phyloP scores from a whole-genome alignment of 352 stramenopile genomes.

The Pythium guiyangense region DNA sequence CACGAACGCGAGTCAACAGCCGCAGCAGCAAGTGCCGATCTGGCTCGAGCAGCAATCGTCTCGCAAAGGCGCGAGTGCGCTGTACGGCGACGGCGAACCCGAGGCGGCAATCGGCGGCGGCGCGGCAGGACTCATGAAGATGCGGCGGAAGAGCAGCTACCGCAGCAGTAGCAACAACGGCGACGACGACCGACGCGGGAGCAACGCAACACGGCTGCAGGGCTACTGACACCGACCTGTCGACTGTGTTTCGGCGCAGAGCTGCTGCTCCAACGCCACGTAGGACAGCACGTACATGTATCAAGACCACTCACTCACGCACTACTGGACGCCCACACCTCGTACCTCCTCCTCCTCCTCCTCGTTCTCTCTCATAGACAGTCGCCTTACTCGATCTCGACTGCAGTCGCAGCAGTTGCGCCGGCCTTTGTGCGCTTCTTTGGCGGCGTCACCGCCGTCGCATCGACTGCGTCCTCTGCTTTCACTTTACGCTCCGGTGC shows the following conservation, averaged over 20 bases:
- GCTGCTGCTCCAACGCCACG: too few relatives aligned
- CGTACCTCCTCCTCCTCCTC: too few relatives aligned
- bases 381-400: slow-evolving; percentile 16
- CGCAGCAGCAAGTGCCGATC: slow-evolving; percentile 41
- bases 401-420: slow-evolving; percentile 4
- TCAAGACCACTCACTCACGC: too few relatives aligned
- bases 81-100: slow-evolving; percentile 28
- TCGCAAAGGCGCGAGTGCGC: slow-evolving; percentile 15
- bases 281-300: too few relatives aligned
- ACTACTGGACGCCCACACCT: too few relatives aligned
- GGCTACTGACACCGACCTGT: slow-evolving; percentile 2
- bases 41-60: slow-evolving; percentile 40
- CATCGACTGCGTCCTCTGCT: neutral
- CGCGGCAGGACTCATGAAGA: slow-evolving; percentile 61
- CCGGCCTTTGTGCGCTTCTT: neutral
- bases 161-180: slow-evolving; percentile 36
- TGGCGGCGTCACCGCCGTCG: neutral
- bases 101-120: slow-evolving; percentile 44
- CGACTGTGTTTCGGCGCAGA: too few relatives aligned
- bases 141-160: slow-evolving; percentile 49
- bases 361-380: neutral
- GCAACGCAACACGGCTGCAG: neutral
- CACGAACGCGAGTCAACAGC: slow-evolving; percentile 6
- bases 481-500: slow-evolving; percentile 5
- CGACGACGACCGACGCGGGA: neutral